Evolutionary conservation across 352 stramenopile species (phyloP).

Genomic region (Globisporangium barbulae): DNA sequence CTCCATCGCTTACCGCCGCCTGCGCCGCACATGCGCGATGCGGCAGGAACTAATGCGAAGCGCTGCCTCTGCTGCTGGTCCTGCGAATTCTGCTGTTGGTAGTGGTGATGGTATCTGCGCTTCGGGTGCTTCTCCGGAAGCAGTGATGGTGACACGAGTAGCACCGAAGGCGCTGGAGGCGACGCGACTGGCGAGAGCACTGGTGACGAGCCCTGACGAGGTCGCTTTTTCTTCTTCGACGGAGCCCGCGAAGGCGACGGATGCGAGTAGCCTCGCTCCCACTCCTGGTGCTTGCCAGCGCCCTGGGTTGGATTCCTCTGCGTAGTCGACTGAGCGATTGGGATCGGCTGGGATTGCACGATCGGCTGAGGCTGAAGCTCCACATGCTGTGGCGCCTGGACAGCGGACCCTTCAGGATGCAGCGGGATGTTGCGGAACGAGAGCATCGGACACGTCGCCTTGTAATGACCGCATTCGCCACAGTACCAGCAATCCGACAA

Average conservation of each 20-base stretch:
- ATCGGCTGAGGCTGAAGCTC: background rate
- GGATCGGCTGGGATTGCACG: constrained; percentile 1
- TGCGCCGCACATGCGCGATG: constrained; percentile 24
- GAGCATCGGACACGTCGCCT: constrained; percentile 68
- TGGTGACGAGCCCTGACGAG: constrained; percentile 40
- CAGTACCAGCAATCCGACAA: constrained; percentile 79
- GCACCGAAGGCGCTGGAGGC: constrained; percentile 19
- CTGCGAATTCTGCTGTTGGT: constrained; percentile 23
- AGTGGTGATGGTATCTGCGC: constrained; percentile 26
- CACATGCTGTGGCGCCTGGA: background rate
- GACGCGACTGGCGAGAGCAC: constrained; percentile 25
- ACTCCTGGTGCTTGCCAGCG: constrained; percentile 23
- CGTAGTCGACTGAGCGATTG: constrained; percentile 5
- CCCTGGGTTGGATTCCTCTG: constrained; percentile 21
- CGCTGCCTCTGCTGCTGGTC: constrained; percentile 25
- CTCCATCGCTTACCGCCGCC: constrained; percentile 17
- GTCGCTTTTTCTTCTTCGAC: constrained; percentile 64
- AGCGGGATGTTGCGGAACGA: constrained; percentile 50
- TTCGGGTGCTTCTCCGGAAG: constrained; percentile 32
- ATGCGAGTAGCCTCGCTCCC: constrained; percentile 29
- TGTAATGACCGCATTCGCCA: constrained; percentile 66
- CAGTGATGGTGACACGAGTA: constrained; percentile 25
- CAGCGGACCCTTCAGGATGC: constrained; percentile 17
- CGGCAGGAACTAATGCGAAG: constrained; percentile 22
- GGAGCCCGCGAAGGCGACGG: constrained; percentile 22